phyloP scores from a whole-genome alignment of 768 basidiomycete genomes.

The button mushroom (Agaricus bisporus) region DNA sequence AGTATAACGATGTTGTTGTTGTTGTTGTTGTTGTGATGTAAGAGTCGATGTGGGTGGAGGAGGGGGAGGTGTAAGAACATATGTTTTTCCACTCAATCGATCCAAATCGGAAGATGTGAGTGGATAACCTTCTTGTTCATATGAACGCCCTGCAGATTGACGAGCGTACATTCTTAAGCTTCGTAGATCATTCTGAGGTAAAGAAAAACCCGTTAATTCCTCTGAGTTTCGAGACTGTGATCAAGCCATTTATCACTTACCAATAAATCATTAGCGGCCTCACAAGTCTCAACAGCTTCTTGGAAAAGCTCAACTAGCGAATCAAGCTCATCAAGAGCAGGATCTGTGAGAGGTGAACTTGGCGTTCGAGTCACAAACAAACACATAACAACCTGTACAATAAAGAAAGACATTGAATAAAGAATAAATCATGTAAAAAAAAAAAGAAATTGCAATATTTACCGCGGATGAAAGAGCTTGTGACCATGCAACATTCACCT shows the following conservation, averaged over 20 bases:
- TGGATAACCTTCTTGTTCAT: slow-evolving; percentile 15
- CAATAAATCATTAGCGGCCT: slow-evolving; percentile 38
- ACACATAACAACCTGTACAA: slow-evolving; percentile 50
- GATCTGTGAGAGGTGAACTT: slow-evolving; percentile 36
- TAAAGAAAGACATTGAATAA: no score
- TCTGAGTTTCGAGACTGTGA: not conserved
- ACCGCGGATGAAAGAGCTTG: slow-evolving; percentile 61
- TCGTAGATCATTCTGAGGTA: slow-evolving; percentile 31
- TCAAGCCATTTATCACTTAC: slow-evolving; percentile 22
- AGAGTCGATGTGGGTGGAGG: slow-evolving; percentile 1
- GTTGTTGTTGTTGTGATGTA: slow-evolving; percentile 4
- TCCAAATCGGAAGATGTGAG: slow-evolving; percentile 44
- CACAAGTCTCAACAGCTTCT: slow-evolving; percentile 36
- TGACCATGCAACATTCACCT: slow-evolving; percentile 58
- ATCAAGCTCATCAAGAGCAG: slow-evolving; percentile 45
- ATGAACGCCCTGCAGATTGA: slow-evolving; percentile 14
- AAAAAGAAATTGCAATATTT: slow-evolving; percentile 18
- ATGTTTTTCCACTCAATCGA: slow-evolving; percentile 49
- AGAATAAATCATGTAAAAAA: not conserved
- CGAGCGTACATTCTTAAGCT: slow-evolving; percentile 35
- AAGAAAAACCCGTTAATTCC: slow-evolving; percentile 15
- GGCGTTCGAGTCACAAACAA: slow-evolving; percentile 47
- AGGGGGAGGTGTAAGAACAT: slow-evolving; percentile 13
- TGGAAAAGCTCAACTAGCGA: slow-evolving; percentile 37
- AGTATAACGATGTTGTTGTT: not conserved